Conservation (phyloP, 805 yeast genomes). For the Saturnispora kantuleensis region DNA sequence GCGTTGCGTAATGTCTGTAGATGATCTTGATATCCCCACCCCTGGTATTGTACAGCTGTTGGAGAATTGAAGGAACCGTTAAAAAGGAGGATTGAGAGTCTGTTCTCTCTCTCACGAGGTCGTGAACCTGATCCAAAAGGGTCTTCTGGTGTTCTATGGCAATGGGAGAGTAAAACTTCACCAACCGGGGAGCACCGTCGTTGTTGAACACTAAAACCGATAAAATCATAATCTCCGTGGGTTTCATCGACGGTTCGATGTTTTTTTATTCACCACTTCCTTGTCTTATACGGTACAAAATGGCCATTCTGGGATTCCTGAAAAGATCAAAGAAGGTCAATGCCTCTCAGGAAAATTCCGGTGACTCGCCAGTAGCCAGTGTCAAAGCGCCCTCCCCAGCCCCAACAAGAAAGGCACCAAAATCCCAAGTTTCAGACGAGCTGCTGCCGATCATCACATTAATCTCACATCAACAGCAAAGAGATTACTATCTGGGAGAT, state of each 20-base stretch:
- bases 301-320: conserved; percentile 6
- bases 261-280: neutral
- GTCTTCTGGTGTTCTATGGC: conserved; percentile 75
- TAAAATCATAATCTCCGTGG: conserved; percentile 17
- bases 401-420: neutral
- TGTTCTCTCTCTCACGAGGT: conserved; percentile 59
- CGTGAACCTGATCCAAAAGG: conserved; percentile 73
- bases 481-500: conserved; percentile 36
- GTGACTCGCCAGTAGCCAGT: no score
- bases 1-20: conserved; percentile 87
- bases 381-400: neutral
- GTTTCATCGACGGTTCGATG: no score
- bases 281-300: neutral
- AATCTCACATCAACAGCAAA: conserved; percentile 56
- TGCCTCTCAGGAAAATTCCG: no score
- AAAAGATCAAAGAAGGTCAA: neutral
- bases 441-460: conserved; percentile 63
- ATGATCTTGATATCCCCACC: conserved; percentile 76
- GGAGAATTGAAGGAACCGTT: conserved; percentile 70
- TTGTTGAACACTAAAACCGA: conserved; percentile 47
- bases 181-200: conserved; percentile 79
- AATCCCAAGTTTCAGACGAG: conserved; percentile 37
- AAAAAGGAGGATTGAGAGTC: conserved; percentile 78
- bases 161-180: conserved; percentile 87
- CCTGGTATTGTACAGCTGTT: conserved; percentile 29